Base-by-base conservation (phyloP, 768 basidiomycete species). In the Pulveroboletus sp. region DNA sequence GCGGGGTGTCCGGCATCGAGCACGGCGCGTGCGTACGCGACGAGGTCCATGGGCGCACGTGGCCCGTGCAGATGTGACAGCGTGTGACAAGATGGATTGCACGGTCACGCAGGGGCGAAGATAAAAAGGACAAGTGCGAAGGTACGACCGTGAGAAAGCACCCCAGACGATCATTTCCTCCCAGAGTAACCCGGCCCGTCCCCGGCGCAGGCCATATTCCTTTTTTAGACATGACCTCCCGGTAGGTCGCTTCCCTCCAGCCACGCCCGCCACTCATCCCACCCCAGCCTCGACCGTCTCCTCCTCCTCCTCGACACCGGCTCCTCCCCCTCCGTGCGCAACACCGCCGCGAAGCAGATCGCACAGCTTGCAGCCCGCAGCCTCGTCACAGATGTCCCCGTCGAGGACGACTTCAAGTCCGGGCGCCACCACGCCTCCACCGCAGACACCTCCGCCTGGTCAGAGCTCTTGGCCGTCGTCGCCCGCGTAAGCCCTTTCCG, bases 321-420 rank as follows among this genome's bases (percentile, higher is more conserved):
- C 38, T 94, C 95, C 12, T 93, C 93, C 4, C 71, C 79, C 35
- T 86, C 88, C 43, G 86, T 99, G 57, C 82, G 94, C 64, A 83
- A 83, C 54, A 96, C 96, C n/a, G 95, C 96, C 1, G 94, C 94
- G 5, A 93, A 92, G 62, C 96, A 99, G 67, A 77, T 99, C 38
- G 93, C 93, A 0, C 90, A 94, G 55, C 76, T 99, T 45, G 93
- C 93, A 0, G 85, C 82, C 17, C 86, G 92, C 69, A 85, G 85
- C 57, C 86, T 96, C 50, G 82, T 84, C 49, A 83, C 79, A 63
- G 89, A 92, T 75, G 85, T 89, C 45, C 75, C 82, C n/a, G 71
- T 84, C 57, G 86, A 89, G 61, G 87, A 91, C 53, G 83, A 89
- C 65, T 70, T 86, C 57, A 89, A 89, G 65, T 62, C 60, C 0